Evolutionary conservation across 305 asterid genomes (phyloP), one percentile per base, ranked within the genome.

Genomic region (Fraxinus sp.): DNA sequence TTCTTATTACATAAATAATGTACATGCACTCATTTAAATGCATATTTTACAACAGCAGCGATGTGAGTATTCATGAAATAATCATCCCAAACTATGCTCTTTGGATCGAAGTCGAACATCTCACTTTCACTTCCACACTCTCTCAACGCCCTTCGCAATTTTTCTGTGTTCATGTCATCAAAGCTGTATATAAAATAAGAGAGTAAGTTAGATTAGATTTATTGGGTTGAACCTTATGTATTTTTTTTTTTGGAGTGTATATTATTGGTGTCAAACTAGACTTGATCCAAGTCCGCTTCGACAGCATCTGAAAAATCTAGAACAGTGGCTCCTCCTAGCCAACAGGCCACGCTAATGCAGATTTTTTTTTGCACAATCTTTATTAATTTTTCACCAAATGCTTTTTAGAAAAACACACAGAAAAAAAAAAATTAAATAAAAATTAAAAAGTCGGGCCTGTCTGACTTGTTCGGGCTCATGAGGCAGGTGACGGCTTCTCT

Each of bases 121-220:
- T 86, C 85, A 59, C 73, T 49, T 79, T 92, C 97, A 24, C 2
- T 32, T 0, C 79, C 90, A 33, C 46, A 80, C 80, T 88, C 93
- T 75, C 30, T 44, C 2, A 81, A 82, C 2, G 87, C 89, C 64
- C 84, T 84, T 8, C 94, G 90, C 79, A 94, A 59, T 35, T 72
- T 94, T 30, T 93, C 97, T 0, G 97, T 93, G 89, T 94, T 94
- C 85, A 80, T 85, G 81, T 94, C 97, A 75, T 94, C 97, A 78
- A 86, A 93, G 13, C 98, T 93, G 92, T 86, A 80, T n/a, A 2
- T 6, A 0, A 26, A 49, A 14, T 16, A 24, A 66, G 8, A 55
- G 55, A 4, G 9, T n/a, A 13, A 44, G 13, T 46, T 11, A 46
- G n/a, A 46, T 46, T 0, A 46, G 14, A 41, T 41, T 9, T 9